Evolutionary conservation across 768 basidiomycete genomes (phyloP).

Genomic region (Lepiota venenata): DNA sequence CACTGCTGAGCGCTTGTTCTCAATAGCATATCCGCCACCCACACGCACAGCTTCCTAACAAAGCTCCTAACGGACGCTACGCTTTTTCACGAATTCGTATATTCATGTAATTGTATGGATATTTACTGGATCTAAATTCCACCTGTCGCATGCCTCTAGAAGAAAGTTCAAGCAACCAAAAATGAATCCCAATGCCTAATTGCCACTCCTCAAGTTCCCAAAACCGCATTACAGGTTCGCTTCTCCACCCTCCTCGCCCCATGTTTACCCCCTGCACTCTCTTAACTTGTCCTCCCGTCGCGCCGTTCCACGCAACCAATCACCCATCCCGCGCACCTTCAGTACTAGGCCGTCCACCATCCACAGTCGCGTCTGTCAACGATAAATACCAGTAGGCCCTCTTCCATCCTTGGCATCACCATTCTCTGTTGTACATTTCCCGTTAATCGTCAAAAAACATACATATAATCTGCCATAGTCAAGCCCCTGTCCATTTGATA

Average conservation of each 20-base stretch:
- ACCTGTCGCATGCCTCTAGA: background rate
- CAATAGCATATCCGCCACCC: conserved; percentile 4
- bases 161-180: too few species aligned
- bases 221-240: conserved; percentile 22
- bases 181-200: too few species aligned
- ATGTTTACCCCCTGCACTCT: conserved; percentile 13
- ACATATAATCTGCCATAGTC: too few species aligned
- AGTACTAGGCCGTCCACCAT: conserved; percentile 18
- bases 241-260: conserved; percentile 25
- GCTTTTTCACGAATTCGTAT: background rate
- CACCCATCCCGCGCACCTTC: conserved; percentile 24
- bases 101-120: too few species aligned
- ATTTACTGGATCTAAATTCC: too few species aligned
- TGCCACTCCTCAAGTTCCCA: too few species aligned
- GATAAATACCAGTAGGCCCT: conserved; percentile 33
- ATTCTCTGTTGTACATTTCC: too few species aligned
- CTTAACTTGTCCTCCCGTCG: conserved; percentile 9
- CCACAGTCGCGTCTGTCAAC: conserved; percentile 22
- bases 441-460: too few species aligned
- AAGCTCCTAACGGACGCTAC: background rate
- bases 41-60: background rate
- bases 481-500: too few species aligned
- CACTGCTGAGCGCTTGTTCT: background rate
- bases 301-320: conserved; percentile 25
- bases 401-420: background rate